Evolutionary conservation across 2,329 filamentous ascomycete genomes (phyloP), one percentile per base, ranked within the genome.

Genomic region (Trichophyton benhamiae): DNA sequence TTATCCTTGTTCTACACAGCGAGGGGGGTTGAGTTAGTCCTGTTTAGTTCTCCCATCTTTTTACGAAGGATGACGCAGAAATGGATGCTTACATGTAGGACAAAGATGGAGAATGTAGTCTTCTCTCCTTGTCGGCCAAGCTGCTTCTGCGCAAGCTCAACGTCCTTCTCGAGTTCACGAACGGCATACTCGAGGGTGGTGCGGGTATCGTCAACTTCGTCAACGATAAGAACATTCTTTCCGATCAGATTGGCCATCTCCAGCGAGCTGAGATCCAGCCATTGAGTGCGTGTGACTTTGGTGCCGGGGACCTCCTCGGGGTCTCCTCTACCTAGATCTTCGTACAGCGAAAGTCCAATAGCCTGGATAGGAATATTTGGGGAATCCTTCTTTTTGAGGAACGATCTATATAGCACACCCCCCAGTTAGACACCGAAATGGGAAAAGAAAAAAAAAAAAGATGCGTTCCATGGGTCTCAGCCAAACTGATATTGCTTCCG

Each of bases 331-430:
- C 79, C 79, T 57, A 97, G 87, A 65, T 85, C 82, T 79, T 99
- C 94, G 81, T 99, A 99, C 61, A 99, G 86, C 22, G 92, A 97
- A 66, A 99, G 87, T 57, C 94, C 94, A 75, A 99, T 99, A 66
- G 94, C 94, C 82, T 99, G 94, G 77, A 99, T 99, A 67, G 94
- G 92, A 71, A 99, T 99, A 80, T 99, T 99, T 76, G 91, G 86
- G 65, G 81, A 83, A 68, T 88, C 89, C 63, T 89, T 82, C 73
- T 85, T 84, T 82, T 95, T 96, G 75, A 99, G 88, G 82, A 99
- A 99, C 20, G 94, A 97, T 66, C 79, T 78, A 68, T 70, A 48
- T 44, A 3, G n/a, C 22, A 22, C 6, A 11, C 22, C 17, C 8
- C 33, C 30, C 22, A 1, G n/a, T 25, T 33, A 48, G 41, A 57